phyloP scores from a whole-genome alignment of 345 rosid species.

The Aquilaria malaccensis region DNA sequence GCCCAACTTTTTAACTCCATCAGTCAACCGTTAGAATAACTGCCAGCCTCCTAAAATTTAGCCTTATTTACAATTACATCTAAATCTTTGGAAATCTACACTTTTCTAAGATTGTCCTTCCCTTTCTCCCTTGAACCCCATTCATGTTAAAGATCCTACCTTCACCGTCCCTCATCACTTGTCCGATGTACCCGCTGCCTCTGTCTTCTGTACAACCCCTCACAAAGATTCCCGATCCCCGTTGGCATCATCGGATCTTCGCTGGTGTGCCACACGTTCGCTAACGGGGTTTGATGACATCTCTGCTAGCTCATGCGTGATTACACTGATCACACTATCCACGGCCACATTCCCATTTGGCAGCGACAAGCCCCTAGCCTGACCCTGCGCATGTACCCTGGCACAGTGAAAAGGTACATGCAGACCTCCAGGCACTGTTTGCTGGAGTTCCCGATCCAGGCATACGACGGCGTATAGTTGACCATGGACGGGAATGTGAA shows the following conservation, averaged over 20 bases:
- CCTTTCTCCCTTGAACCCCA: slow-evolving; percentile 55
- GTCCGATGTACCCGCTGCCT: slow-evolving; percentile 89
- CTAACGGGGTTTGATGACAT: slow-evolving; percentile 70
- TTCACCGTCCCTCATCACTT: slow-evolving; percentile 57
- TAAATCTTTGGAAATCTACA: too few relatives aligned
- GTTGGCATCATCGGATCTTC: slow-evolving; percentile 95
- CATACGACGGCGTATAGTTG: slow-evolving; percentile 92
- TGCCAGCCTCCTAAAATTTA: too few relatives aligned
- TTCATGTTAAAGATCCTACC: slow-evolving; percentile 72
- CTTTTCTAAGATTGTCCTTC: too few relatives aligned
- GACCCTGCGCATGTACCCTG: slow-evolving; percentile 72
- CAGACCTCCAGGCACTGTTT: slow-evolving; percentile 92
- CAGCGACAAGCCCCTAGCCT: slow-evolving; percentile 54
- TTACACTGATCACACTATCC: slow-evolving; percentile 96
- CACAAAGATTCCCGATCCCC: slow-evolving; percentile 84
- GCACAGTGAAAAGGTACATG: slow-evolving; percentile 86
- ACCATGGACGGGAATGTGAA: slow-evolving; percentile 96
- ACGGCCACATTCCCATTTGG: slow-evolving; percentile 81
- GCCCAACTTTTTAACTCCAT: too few relatives aligned
- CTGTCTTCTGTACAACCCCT: slow-evolving; percentile 94
- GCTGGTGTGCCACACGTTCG: slow-evolving; percentile 97
- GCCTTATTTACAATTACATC: too few relatives aligned
- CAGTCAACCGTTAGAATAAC: too few relatives aligned
- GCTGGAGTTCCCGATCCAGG: slow-evolving; percentile 90
- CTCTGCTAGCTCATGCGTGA: slow-evolving; percentile 91